A percentile compares a stretch with the other conserved stretches of the same genome.
These are phyloP conservation scores for Albifimbria verrucaria DNA, from an alignment of 2,329 filamentous ascomycete species.

Conservation along the genomic window DNA sequence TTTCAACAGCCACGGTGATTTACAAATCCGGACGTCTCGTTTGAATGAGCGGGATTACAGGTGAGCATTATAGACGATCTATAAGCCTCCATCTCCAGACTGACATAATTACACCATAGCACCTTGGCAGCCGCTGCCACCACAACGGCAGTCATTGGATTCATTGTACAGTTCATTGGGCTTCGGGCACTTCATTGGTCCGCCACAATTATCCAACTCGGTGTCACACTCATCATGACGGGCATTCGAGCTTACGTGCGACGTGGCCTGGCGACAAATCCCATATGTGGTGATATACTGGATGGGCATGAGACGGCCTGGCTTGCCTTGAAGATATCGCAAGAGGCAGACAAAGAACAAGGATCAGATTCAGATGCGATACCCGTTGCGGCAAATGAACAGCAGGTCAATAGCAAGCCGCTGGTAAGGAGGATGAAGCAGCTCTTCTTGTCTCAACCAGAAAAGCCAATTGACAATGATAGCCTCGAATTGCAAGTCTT, in stretches of 20 bases:
- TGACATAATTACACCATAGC: not conserved
- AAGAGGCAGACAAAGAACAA: no score
- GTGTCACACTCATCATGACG: slow-evolving; percentile 18
- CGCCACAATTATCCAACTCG: slow-evolving; percentile 20
- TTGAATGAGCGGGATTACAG: not conserved
- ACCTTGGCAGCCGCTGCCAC: slow-evolving; percentile 6
- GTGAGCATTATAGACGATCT: not conserved
- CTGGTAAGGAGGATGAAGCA: no score
- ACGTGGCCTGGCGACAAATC: slow-evolving; percentile 5
- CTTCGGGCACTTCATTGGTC: slow-evolving; percentile 23
- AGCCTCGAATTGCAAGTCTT: not conserved
- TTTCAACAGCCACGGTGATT: not conserved
- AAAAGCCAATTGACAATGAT: not conserved
- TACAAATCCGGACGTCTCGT: not conserved
- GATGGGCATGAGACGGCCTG: not conserved
- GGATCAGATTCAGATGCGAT: no score
- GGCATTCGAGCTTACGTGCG: slow-evolving; percentile 19
- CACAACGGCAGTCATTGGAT: slow-evolving; percentile 17
- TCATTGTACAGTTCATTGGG: slow-evolving; percentile 24
- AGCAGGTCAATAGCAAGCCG: no score
- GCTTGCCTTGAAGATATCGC: not conserved
- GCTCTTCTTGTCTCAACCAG: not conserved
- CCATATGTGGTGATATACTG: not conserved
- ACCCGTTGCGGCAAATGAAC: no score
- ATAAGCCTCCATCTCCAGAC: no score